Evolutionary conservation across 1,284 basidiomycete genomes (phyloP).

Genomic region (Sutorius eximius): DNA sequence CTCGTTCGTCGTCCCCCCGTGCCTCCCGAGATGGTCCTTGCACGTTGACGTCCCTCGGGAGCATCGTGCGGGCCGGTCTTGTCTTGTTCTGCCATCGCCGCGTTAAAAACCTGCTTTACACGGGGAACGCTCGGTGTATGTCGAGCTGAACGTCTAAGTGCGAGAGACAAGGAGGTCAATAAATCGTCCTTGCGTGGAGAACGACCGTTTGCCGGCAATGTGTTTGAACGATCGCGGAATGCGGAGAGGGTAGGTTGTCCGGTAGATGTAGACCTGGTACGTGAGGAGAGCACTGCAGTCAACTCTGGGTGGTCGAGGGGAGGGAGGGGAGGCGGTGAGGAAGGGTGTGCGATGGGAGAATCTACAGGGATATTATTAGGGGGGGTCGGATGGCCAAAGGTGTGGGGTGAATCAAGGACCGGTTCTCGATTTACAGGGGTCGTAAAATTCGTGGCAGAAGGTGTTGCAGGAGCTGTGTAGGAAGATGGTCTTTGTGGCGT

Average conservation of each 20-base stretch:
- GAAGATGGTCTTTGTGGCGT: slow-evolving; percentile 28
- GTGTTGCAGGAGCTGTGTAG: slow-evolving; percentile 15
- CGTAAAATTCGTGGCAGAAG: slow-evolving; percentile 20
- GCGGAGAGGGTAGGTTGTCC: slow-evolving; percentile 7
- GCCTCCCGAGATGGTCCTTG: slow-evolving; percentile 22
- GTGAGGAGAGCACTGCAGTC: slow-evolving; percentile 23
- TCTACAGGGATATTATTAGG: slow-evolving; percentile 23
- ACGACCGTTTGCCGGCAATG: slow-evolving; percentile 16
- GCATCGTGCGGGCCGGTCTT: not conserved
- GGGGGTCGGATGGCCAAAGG: slow-evolving; percentile 41
- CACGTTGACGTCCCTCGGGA: slow-evolving; percentile 16
- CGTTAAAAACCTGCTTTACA: slow-evolving; percentile 2
- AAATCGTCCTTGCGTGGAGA: slow-evolving; percentile 22
- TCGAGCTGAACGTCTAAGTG: slow-evolving; percentile 21
- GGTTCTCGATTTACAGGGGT: slow-evolving; percentile 23
- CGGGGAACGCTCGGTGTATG: slow-evolving; percentile 14
- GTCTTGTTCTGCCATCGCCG: slow-evolving; percentile 12
- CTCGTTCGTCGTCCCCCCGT: slow-evolving; percentile 36
- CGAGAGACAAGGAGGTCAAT: slow-evolving; percentile 28
- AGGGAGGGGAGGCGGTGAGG: slow-evolving; percentile 48
- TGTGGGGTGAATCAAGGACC: slow-evolving; percentile 38
- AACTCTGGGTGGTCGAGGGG: slow-evolving; percentile 53
- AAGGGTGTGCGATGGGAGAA: slow-evolving; percentile 25
- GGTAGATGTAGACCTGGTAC: slow-evolving; percentile 8
- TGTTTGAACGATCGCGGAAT: slow-evolving; percentile 29